Evolutionary conservation across 106 monocot genomes (phyloP).

Genomic region (Allium cepa): DNA sequence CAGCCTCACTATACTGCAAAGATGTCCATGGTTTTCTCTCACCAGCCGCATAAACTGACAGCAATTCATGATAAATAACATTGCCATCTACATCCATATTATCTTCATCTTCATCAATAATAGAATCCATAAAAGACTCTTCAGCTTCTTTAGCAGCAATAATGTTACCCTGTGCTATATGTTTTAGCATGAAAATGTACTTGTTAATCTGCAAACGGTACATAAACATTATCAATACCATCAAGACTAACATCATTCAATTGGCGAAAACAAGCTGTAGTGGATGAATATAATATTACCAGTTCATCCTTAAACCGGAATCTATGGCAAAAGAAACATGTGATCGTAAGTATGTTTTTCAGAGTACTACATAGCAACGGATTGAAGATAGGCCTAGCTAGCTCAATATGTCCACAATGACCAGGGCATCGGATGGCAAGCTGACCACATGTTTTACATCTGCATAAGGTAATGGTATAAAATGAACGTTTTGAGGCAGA

Average conservation of each 20-base stretch:
- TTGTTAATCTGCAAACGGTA: conserved; percentile 28
- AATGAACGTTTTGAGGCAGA: no score
- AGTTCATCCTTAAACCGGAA: conserved; percentile 42
- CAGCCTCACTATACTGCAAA: conserved; percentile 61
- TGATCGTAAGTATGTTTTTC: conserved; percentile 50
- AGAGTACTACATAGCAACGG: conserved; percentile 68
- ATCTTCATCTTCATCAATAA: conserved; percentile 1
- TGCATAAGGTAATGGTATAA: conserved; percentile 21
- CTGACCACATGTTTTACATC: conserved; percentile 82
- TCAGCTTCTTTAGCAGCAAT: conserved; percentile 34
- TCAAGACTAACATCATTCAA: no score
- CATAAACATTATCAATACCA: not conserved
- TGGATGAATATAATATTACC: conserved; percentile 19
- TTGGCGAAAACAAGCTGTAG: no score
- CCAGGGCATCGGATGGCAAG: conserved; percentile 58
- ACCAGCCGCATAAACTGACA: conserved; percentile 6
- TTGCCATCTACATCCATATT: conserved; percentile 2
- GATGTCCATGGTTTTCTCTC: conserved; percentile 50
- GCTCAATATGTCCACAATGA: conserved; percentile 90
- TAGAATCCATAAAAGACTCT: not conserved
- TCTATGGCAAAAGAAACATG: conserved; percentile 70
- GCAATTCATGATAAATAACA: not conserved
- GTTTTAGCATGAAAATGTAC: conserved; percentile 36
- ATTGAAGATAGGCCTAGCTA: conserved; percentile 59
- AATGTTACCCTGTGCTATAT: conserved; percentile 55